Evolutionary conservation across 2,329 filamentous ascomycete genomes (phyloP), one percentile per base, ranked within the genome.

Genomic region (Ophiocordyceps robertsii): DNA sequence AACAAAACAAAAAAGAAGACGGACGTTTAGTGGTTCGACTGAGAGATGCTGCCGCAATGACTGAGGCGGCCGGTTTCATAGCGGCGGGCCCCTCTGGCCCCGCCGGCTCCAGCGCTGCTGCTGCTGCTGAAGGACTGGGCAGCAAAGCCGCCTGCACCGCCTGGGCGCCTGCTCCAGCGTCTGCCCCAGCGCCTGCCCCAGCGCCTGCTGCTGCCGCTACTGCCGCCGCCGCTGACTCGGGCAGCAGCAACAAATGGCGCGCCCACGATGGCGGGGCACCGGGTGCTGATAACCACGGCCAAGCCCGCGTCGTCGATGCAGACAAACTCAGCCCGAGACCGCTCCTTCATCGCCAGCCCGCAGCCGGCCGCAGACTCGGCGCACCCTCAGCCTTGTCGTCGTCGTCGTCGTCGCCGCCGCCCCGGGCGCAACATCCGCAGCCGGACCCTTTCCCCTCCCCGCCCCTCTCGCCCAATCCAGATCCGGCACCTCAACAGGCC

Each of bases 31-130:
- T 10, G 5, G 9, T 17, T n/a, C 33, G 14, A 35, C 5, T 14
- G 33, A 12, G 13, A 54, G 47, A 42, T 29, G 21, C 21, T 29
- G 27, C 17, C 8, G 37, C 37, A 12, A 57, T 56, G 55, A 55
- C 49, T 42, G 47, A 44, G 39, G 47, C 53, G 49, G 51, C 44
- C 43, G 48, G 54, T 53, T 54, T 57, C 54, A 53, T 51, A 43
- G 47, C 43, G 49, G 48, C 49, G 53, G 54, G 51, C 51, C 49
- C 49, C 46, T 45, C 46, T 45, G 46, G 47, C 48, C 48, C 44
- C 19, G 37, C 35, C 39, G 40, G 32, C 47, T 43, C 40, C 46
- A 43, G 43, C 43, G 44, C 43, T 39, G 24, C 32, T 42, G 30
- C n/a, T n/a, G 9, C 37, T 13, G 43, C 42, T 44, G 37, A 14